phyloP scores from a whole-genome alignment of 2,329 filamentous ascomycete genomes.

The Helotiales sp. region DNA sequence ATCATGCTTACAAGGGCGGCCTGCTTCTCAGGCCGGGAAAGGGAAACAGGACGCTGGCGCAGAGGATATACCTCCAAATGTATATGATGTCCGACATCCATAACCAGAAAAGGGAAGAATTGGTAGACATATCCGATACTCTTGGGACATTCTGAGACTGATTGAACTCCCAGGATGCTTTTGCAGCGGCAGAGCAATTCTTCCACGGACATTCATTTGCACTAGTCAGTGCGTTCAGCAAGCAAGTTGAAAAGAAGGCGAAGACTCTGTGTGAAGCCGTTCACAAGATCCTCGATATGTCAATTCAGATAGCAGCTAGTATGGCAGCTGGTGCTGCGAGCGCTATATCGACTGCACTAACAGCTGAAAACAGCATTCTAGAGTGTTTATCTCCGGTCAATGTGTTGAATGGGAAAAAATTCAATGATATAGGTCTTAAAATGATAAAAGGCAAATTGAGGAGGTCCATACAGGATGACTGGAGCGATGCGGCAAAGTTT shows the following conservation, averaged over 20 bases:
- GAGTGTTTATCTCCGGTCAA: not conserved
- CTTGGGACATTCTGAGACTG: no score
- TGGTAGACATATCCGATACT: not conserved
- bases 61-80: constrained; percentile 12
- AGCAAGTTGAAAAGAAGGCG: not conserved
- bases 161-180: not conserved
- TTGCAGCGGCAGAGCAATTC: not conserved
- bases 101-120: not conserved
- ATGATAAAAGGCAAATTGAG: not conserved
- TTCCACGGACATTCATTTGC: not conserved
- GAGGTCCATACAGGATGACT: not conserved
- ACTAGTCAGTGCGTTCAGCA: not conserved
- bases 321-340: not conserved
- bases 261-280: not conserved
- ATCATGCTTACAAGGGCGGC: no score
- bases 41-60: constrained; percentile 5
- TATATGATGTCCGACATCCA: not conserved
- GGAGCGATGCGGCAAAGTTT: not conserved
- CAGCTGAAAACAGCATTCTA: not conserved
- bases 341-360: not conserved
- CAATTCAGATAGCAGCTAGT: not conserved
- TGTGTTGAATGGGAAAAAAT: not conserved
- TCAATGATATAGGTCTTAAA: not conserved
- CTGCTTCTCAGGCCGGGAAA: no score
- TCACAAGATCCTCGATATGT: not conserved